Percentiles rank a stretch among this genome's conserved stretches.
These are phyloP conservation scores for Clavispora vitiphila DNA, from an alignment of 805 yeast genomes.

Conservation along the genomic window DNA sequence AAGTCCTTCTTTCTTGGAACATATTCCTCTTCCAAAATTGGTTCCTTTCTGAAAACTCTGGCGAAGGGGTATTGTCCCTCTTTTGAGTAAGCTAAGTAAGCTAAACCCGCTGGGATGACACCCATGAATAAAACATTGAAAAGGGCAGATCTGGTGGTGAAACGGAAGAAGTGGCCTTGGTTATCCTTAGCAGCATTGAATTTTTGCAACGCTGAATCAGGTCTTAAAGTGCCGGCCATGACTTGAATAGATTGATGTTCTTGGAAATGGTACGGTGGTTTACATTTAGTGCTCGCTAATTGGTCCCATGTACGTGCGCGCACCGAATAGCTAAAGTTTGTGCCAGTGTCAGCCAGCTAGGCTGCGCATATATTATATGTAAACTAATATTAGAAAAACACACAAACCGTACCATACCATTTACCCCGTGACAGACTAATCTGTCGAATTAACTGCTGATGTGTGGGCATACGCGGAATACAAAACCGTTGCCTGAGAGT, in stretches of 20 bases:
- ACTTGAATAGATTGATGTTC: neutral
- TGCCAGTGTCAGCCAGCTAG: neutral
- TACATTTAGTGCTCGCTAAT: conserved; percentile 12
- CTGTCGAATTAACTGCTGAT: neutral
- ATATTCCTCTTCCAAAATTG: conserved; percentile 33
- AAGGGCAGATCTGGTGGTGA: conserved; percentile 33
- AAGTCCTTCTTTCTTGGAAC: conserved; percentile 42
- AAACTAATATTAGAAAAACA: neutral
- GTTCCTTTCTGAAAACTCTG: conserved; percentile 32
- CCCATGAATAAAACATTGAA: conserved; percentile 36
- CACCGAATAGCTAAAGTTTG: conserved; percentile 1
- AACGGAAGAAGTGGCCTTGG: conserved; percentile 38
- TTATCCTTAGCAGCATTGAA: conserved; percentile 40
- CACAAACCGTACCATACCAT: neutral
- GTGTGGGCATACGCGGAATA: conserved; percentile 4
- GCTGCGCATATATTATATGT: neutral
- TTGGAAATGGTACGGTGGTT: conserved; percentile 1
- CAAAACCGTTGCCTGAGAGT: conserved; percentile 2
- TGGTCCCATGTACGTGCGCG: conserved; percentile 14
- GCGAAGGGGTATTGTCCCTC: conserved; percentile 34
- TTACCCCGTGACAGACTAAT: neutral
- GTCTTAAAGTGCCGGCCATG: conserved; percentile 42
- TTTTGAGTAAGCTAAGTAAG: conserved; percentile 30
- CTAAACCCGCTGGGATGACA: conserved; percentile 32
- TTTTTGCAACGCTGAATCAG: conserved; percentile 37